These are phyloP conservation scores for Rhodosorus marinus DNA, from an alignment of 23 red algal genomes.

Conservation along the genomic window DNA sequence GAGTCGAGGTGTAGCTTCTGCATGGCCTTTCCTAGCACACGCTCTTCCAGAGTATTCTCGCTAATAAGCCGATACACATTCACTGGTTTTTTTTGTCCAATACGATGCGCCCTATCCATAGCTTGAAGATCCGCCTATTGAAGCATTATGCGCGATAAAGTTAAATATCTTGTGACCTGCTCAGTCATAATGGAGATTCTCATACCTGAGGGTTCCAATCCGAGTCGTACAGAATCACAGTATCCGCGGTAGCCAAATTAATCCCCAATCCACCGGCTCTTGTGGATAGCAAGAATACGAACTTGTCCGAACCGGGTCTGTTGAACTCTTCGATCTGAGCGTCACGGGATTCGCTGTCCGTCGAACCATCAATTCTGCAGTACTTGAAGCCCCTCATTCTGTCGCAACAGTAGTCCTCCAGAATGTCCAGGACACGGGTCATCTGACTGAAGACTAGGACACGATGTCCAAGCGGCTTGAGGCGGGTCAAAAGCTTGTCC, in stretches of 20 bases:
- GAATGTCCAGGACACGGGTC: constrained; percentile 95
- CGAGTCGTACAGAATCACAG: constrained; percentile 88
- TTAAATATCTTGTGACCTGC: too few relatives aligned
- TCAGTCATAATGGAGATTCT: too few relatives aligned
- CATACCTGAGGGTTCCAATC: constrained; percentile 99
- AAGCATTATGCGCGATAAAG: too few relatives aligned
- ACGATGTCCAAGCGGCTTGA: constrained; percentile 59
- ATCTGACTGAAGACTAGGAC: constrained; percentile 96
- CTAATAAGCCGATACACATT: constrained; percentile 87
- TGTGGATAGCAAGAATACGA: constrained; percentile 90
- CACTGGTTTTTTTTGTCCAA: constrained; percentile 84
- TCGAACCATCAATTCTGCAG: constrained; percentile 91
- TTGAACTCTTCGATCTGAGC: constrained; percentile 92
- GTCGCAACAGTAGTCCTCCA: constrained; percentile 82
- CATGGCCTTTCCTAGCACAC: constrained; percentile 82
- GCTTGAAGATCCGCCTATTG: constrained; percentile 97
- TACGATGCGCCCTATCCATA: constrained; percentile 98
- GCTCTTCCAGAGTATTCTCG: constrained; percentile 79
- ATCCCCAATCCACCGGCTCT: constrained; percentile 93
- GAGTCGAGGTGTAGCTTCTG: constrained; percentile 87
- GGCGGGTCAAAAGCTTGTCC: constrained; percentile 76
- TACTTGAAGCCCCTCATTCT: constrained; percentile 73
- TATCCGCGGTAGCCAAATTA: constrained; percentile 95
- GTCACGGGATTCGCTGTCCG: constrained; percentile 85
- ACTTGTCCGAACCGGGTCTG: constrained; percentile 63